Conservation (phyloP, 768 basidiomycete species). For the Serpula lacrymans region DNA sequence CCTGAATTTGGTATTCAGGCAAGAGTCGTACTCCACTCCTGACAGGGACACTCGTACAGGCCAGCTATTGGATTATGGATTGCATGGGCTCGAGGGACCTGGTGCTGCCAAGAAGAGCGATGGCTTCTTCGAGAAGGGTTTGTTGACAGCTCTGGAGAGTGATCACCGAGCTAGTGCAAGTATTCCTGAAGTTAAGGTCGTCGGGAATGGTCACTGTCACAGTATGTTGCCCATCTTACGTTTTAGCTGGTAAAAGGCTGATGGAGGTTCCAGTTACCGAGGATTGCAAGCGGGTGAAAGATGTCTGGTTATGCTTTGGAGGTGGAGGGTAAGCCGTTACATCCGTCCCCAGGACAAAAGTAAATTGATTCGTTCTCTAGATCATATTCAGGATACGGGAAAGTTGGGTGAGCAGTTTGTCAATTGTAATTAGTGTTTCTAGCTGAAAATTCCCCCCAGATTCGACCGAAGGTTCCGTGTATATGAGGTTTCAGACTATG, state of each 20-base stretch:
- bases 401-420: constrained; percentile 52
- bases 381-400: constrained; percentile 82
- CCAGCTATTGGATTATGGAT: constrained; percentile 66
- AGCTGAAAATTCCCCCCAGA: constrained; percentile 30
- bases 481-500: constrained; percentile 83
- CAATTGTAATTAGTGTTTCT: constrained; percentile 1
- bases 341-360: constrained; percentile 11
- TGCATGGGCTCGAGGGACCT: constrained; percentile 50
- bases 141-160: constrained; percentile 71
- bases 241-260: constrained; percentile 9
- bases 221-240: constrained; percentile 37
- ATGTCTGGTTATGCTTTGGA: constrained; percentile 90
- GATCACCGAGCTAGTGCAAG: constrained; percentile 49
- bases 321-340: constrained; percentile 64
- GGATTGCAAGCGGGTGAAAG: constrained; percentile 79
- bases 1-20: constrained; percentile 35
- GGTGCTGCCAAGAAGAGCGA: constrained; percentile 70
- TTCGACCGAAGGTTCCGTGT: constrained; percentile 92
- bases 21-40: constrained; percentile 68
- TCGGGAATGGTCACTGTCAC: constrained; percentile 91
- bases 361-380: constrained; percentile 29
- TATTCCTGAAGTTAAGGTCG: constrained; percentile 75
- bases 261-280: constrained; percentile 62
- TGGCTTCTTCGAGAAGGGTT: constrained; percentile 81
- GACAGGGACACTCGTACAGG: constrained; percentile 64